Evolutionary conservation across 140 eudicot genomes (phyloP).

Genomic region (Bidens hawaiensis): DNA sequence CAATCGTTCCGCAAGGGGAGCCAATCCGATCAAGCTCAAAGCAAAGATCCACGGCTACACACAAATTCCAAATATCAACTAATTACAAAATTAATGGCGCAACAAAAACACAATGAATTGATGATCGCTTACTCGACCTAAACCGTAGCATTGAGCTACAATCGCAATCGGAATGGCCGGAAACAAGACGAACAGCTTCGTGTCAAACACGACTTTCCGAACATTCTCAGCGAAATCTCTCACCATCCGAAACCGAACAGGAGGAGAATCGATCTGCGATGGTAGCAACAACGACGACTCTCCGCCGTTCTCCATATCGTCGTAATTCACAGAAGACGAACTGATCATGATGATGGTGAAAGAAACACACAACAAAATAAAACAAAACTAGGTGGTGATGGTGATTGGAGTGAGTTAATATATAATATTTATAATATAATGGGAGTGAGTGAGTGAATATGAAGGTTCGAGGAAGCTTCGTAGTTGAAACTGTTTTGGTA

Average conservation of each 20-base stretch:
- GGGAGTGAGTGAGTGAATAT: too few relatives aligned
- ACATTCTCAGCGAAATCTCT: constrained; percentile 39
- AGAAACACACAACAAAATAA: not conserved
- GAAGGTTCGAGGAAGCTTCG: constrained; percentile 39
- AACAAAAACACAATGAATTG: not conserved
- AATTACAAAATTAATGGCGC: not conserved
- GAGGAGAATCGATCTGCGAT: constrained; percentile 17
- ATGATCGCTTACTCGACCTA: constrained; percentile 50
- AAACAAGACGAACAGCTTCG: constrained; percentile 55
- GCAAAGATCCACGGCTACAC: constrained; percentile 75
- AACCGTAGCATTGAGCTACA: constrained; percentile 36
- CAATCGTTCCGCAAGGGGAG: constrained; percentile 84
- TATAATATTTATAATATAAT: too few relatives aligned
- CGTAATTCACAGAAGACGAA: constrained; percentile 12
- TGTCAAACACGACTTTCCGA: constrained; percentile 47
- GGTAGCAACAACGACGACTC: constrained; percentile 16
- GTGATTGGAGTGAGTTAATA: too few relatives aligned
- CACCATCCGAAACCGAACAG: constrained; percentile 31
- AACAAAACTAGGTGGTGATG: too few relatives aligned
- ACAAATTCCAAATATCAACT: not conserved
- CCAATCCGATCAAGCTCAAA: constrained; percentile 70
- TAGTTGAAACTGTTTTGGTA: constrained; percentile 6
- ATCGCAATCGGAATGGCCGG: constrained; percentile 59
- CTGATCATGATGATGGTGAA: constrained; percentile 3
- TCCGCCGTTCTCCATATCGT: constrained; percentile 28